These are phyloP conservation scores for Alternaria atra DNA, from an alignment of 2,329 filamentous ascomycete species.

Conservation along the genomic window DNA sequence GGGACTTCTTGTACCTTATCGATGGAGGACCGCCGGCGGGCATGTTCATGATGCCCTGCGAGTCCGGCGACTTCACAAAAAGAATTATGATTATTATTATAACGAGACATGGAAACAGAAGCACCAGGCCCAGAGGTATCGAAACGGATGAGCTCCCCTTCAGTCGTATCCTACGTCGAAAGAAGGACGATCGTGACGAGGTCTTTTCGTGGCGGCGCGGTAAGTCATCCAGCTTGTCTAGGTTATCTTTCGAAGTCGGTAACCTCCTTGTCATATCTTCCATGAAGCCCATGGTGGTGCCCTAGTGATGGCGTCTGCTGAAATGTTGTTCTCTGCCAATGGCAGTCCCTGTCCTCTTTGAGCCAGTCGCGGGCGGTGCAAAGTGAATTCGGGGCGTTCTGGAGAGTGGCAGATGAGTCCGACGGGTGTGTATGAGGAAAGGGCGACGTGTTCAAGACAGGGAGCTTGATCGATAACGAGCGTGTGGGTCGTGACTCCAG, in stretches of 20 bases:
- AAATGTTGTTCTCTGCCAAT: slow-evolving; percentile 20
- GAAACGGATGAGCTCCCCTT: slow-evolving; percentile 92
- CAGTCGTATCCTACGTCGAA: slow-evolving; percentile 85
- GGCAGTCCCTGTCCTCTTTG: slow-evolving; percentile 23
- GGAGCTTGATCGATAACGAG: slow-evolving; percentile 33
- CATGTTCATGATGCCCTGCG: slow-evolving; percentile 82
- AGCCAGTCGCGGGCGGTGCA: slow-evolving; percentile 22
- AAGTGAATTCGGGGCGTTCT: slow-evolving; percentile 1
- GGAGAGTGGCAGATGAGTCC: slow-evolving; percentile 8
- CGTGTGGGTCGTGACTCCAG: slow-evolving; percentile 25
- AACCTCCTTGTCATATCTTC: slow-evolving; percentile 56
- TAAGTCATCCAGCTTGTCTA: slow-evolving; percentile 56
- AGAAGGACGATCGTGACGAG: slow-evolving; percentile 74
- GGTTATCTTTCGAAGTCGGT: slow-evolving; percentile 52
- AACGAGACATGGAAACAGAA: slow-evolving; percentile 91
- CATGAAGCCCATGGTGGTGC: slow-evolving; percentile 24
- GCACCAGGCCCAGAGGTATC: slow-evolving; percentile 88
- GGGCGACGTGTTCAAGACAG: slow-evolving; percentile 28
- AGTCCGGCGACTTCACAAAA: slow-evolving; percentile 86
- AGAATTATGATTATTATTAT: slow-evolving; percentile 90
- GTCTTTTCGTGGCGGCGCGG: slow-evolving; percentile 54
- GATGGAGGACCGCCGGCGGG: slow-evolving; percentile 87
- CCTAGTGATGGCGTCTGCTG: slow-evolving; percentile 15
- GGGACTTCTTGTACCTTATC: slow-evolving; percentile 72
- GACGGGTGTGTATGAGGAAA: slow-evolving; percentile 10